Evolutionary conservation across 441 rosid genomes (phyloP), one percentile per base, ranked within the genome.

Genomic region (Melastoma candidum): DNA sequence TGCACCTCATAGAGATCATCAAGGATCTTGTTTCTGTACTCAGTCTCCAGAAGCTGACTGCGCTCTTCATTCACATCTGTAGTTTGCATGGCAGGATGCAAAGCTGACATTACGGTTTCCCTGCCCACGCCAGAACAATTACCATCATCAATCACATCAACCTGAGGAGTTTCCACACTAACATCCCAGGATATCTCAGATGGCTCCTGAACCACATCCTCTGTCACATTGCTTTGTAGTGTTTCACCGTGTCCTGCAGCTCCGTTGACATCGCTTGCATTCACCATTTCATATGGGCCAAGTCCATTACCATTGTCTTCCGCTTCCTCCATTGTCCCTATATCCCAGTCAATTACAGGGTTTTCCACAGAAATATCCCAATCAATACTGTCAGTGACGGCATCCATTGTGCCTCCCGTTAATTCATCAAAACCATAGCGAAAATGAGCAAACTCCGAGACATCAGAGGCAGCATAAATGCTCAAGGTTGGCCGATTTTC

Each of bases 331-430:
- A 76, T 69, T 63, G 78, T 70, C 55, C 88, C 85, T 67, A 89
- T 84, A 71, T 89, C 99, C 99, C 99, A 86, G 75, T 89, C 93
- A 71, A 93, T 93, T 63, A 82, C 84, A 58, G 83, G 61, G 47
- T 69, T 71, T 60, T 84, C 96, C 62, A 86, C 90, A 22, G 95
- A 75, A 56, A 93, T 86, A 71, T 88, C 96, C 98, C 98, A 88
- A 68, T 88, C 97, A 66, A 88, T 81, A 70, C 60, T 66, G 66
- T 80, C 84, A 27, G 80, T 68, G 54, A 73, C 66, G 56, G 55
- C 75, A 70, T 78, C 81, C 64, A 53, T 55, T 51, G 75, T 74
- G 48, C 67, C 89, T 60, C 58, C 67, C 47, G 32, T 48, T 63
- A 63, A 17, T 64, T 74, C 81, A 66, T 76, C 63, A 60, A 61